Evolutionary conservation across 139 green algal species (phyloP), one percentile per base, ranked within the genome.

Genomic region (Chlorella sp.): DNA sequence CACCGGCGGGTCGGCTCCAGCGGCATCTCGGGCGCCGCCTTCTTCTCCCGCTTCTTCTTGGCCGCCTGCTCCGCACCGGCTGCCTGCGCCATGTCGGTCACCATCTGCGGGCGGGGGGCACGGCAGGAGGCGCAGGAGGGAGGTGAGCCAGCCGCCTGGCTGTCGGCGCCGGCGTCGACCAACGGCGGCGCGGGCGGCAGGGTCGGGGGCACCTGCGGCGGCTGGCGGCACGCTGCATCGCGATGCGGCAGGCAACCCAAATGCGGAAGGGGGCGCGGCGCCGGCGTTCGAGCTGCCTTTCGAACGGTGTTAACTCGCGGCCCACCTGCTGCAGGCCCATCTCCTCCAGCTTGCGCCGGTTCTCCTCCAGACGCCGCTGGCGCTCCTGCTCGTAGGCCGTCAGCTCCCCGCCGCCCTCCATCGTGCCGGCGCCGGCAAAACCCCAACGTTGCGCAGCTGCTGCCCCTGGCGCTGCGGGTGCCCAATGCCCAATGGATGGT

Each of bases 261-360:
- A 26, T 26, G 21, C 39, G 23, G 39, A 1, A 4, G 26, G 13
- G 16, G 13, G 12, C 4, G 44, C 44, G 38, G 38, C 44, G 70
- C 36, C 36, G 0, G 21, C 47, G 69, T 55, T 26, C 47, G 47
- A 44, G 69, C 36, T 9, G 0, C 20, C 6, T 21, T 39, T 69
- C 28, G 62, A 44, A 60, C n/a, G 13, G 51, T 60, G 51, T 75
- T 80, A 28, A 21, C 62, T 79, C 80, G 28, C 12, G 4, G 36
- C 71, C 11, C 57, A 85, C 64, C 74, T 80, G 60, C 30, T 47
- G 62, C 63, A 89, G 25, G 16, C 80, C 80, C 36, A 89, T 44
- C 70, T 87, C 25, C n/a, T 41, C 69, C 85, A 89, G 51, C 51
- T 60, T 60, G 51, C 51, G 51, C 51, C 51, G 51, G 51, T 60